Percentiles rank a stretch among this genome's conserved stretches.
phyloP scores from a whole-genome alignment of 768 basidiomycete species.

The Inosperma sp. region DNA sequence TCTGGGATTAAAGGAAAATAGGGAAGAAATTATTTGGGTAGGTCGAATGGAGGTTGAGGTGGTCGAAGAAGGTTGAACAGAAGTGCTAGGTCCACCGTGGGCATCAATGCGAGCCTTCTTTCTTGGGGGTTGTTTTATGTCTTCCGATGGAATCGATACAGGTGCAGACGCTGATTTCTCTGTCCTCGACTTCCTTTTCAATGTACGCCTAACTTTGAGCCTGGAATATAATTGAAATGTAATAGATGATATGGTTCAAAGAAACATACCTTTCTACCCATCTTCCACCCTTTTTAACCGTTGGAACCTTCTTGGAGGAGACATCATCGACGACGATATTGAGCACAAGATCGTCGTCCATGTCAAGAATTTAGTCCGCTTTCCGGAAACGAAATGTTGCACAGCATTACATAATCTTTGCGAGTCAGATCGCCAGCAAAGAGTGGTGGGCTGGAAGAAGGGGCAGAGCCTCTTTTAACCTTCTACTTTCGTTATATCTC shows the following conservation, averaged over 20 bases:
- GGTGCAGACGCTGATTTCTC: slow-evolving; percentile 37
- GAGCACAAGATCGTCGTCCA: slow-evolving; percentile 75
- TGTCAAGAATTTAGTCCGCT: slow-evolving; percentile 21
- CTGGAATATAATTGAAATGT: slow-evolving; percentile 35
- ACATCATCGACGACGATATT: slow-evolving; percentile 52
- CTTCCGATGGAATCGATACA: background rate
- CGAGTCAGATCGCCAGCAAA: slow-evolving; percentile 24
- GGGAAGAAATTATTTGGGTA: slow-evolving; percentile 77
- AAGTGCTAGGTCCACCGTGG: slow-evolving; percentile 12
- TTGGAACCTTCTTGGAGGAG: slow-evolving; percentile 22
- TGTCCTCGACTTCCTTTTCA: slow-evolving; percentile 51
- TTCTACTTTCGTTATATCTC: slow-evolving; percentile 11
- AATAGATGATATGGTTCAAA: slow-evolving; percentile 5
- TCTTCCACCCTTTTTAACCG: slow-evolving; percentile 54
- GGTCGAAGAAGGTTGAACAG: slow-evolving; percentile 20
- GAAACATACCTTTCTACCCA: slow-evolving; percentile 71
- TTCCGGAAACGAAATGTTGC: background rate
- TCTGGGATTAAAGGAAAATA: slow-evolving; percentile 82
- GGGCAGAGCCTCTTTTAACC: slow-evolving; percentile 6
- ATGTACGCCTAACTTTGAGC: slow-evolving; percentile 67
- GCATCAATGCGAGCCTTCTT: slow-evolving; percentile 24
- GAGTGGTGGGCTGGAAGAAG: slow-evolving; percentile 9
- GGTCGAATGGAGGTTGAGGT: slow-evolving; percentile 27
- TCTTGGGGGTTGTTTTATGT: slow-evolving; percentile 15
- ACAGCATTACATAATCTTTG: slow-evolving; percentile 20